Conservation (phyloP, 2,329 filamentous ascomycete species). For the Trichoderma sp. region DNA sequence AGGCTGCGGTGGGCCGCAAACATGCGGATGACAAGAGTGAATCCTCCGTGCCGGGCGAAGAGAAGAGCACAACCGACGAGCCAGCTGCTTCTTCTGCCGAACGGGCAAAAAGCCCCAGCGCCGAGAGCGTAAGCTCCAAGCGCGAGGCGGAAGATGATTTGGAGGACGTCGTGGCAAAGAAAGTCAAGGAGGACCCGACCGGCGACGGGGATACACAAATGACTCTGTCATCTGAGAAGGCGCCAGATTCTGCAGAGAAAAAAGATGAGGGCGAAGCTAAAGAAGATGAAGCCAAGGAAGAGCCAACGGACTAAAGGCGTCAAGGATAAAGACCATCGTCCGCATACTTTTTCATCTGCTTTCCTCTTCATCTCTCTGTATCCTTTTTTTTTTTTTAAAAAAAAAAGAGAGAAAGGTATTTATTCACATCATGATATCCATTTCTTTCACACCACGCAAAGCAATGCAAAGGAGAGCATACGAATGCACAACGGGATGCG, state of each 20-base stretch:
- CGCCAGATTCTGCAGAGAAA: neutral
- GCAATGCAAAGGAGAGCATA: neutral
- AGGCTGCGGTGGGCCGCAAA: conserved; percentile 61
- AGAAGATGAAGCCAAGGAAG: neutral
- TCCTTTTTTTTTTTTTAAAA: no score
- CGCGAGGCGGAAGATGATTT: conserved; percentile 56
- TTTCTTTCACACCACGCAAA: neutral
- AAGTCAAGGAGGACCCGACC: conserved; percentile 48
- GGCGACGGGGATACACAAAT: conserved; percentile 26
- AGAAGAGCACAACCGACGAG: conserved; percentile 32
- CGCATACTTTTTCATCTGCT: neutral
- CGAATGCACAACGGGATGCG: neutral
- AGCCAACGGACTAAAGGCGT: neutral
- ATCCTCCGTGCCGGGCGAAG: neutral
- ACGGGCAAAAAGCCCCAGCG: conserved; percentile 31
- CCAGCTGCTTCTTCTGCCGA: neutral
- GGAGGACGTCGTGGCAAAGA: conserved; percentile 48
- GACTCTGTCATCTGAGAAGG: neutral
- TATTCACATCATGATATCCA: neutral
- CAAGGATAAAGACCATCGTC: neutral
- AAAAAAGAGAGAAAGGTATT: no score
- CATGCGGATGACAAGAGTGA: conserved; percentile 37
- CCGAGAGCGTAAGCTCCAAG: conserved; percentile 50
- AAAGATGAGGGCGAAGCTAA: neutral
- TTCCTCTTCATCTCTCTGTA: neutral